Base-by-base conservation (phyloP, 2,329 filamentous ascomycete species). In the Hirsutella rhossiliensis region DNA sequence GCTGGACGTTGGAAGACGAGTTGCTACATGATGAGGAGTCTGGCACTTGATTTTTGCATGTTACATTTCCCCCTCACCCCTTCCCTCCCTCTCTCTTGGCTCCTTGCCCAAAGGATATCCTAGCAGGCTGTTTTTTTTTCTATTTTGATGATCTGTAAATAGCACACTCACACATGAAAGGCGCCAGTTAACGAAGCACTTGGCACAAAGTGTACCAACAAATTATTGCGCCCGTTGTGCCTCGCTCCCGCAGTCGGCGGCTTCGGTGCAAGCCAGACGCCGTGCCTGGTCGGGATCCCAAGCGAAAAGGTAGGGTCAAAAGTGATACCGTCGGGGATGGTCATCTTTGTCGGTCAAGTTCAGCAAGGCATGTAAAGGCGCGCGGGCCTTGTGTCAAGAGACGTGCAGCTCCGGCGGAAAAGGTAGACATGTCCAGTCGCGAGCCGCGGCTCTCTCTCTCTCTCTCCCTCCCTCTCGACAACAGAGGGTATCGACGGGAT, bases 41-140 rank as follows among this genome's bases (percentile, higher is more conserved):
- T 51, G 49, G 51, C 51, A 55, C 51, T 58, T 57, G 50, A 55
- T 56, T 56, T 56, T 56, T 57, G 48, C 47, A 45, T 49, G 47
- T 47, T 54, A 39, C 38, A 28, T 15, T 39, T 40, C 38, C 31
- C 18, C 43, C 51, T 42, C 48, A 52, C 49, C 44, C 47, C 49
- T 45, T 47, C 45, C 43, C 27, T 42, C 43, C 49, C 51, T 55
- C 52, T 50, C 51, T 54, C 15, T 19, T n/a, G 27, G 17, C 37
- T 29, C 36, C 42, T 42, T 45, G 40, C 41, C 40, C 45, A 46
- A 46, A 46, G 42, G 48, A 50, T 50, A 50, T 50, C 48, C 46
- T 30, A 34, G 23, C 41, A 43, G 41, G 13, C 38, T 38, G n/a
- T 29, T 43, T 43, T 44, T 44, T 48, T 42, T 40, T 44, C n/a